These are phyloP conservation scores for Phellopilus nigrolimitatus DNA, from an alignment of 1,284 basidiomycete species.

Conservation along the genomic window DNA sequence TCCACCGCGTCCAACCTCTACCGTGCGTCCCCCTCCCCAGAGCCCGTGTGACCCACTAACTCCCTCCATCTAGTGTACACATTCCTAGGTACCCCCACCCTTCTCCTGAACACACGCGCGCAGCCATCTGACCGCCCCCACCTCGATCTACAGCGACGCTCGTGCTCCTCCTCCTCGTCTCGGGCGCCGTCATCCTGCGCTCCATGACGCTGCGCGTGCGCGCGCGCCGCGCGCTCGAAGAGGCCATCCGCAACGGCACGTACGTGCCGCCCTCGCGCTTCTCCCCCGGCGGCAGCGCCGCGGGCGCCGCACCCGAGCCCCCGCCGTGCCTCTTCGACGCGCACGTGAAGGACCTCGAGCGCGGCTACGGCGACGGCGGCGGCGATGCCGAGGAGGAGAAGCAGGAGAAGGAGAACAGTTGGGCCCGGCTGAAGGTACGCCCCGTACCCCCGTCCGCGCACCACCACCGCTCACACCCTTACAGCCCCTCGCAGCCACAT, in stretches of 20 bases:
- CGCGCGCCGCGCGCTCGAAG: conserved; percentile 49
- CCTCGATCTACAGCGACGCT: conserved; percentile 50
- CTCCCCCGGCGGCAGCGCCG: conserved; percentile 48
- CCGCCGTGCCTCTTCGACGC: conserved; percentile 50
- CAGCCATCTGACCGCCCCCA: neutral
- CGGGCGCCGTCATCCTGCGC: conserved; percentile 55
- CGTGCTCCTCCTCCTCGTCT: conserved; percentile 59
- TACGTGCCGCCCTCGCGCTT: conserved; percentile 39
- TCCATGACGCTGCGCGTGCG: conserved; percentile 54
- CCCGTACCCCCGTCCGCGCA: neutral
- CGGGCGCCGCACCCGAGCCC: too few relatives aligned
- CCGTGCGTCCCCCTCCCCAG: neutral
- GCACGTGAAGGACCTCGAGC: conserved; percentile 28
- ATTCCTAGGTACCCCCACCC: conserved; percentile 11
- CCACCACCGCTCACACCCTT: neutral
- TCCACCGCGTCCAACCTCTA: neutral
- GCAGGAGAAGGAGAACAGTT: neutral
- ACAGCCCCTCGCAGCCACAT: conserved; percentile 10
- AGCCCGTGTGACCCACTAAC: neutral
- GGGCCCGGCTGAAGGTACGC: neutral
- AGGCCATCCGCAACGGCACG: conserved; percentile 58
- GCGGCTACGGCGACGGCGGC: conserved; percentile 5
- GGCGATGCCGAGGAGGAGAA: neutral
- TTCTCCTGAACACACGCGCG: neutral
- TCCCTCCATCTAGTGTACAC: conserved; percentile 12